A percentile compares a stretch with the other conserved stretches of the same genome.
Conservation (phyloP, 768 basidiomycete species). For the Harrya chromipes region DNA sequence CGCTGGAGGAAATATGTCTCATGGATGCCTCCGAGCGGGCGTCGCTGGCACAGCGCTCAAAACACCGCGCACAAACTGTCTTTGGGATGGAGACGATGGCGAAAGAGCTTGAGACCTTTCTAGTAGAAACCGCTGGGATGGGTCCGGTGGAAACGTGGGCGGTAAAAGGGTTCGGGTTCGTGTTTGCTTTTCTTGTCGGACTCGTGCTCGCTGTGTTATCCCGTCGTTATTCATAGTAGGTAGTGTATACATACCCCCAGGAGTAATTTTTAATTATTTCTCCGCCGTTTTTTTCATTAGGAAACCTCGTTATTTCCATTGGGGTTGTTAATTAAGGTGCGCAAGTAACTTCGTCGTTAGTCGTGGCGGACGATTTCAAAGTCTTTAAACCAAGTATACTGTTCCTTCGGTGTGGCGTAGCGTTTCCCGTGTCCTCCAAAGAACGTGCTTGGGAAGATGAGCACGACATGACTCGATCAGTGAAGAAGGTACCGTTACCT, state of each 20-base stretch:
- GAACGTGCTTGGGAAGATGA: slow-evolving; percentile 52
- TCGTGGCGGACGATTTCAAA: slow-evolving; percentile 45
- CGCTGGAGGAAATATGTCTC: slow-evolving; percentile 56
- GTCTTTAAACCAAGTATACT: slow-evolving; percentile 74
- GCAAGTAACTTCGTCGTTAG: slow-evolving; percentile 2
- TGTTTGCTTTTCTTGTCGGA: slow-evolving; percentile 23
- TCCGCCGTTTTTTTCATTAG: too few species aligned
- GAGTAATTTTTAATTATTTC: too few species aligned
- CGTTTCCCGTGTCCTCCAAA: slow-evolving; percentile 70
- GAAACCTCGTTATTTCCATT: too few species aligned
- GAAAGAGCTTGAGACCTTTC: slow-evolving; percentile 49
- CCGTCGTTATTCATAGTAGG: slow-evolving; percentile 8
- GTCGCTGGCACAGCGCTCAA: slow-evolving; percentile 53
- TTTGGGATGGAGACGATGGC: slow-evolving; percentile 84
- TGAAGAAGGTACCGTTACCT: slow-evolving; percentile 43
- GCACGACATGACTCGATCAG: neutral
- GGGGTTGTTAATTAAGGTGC: too few species aligned
- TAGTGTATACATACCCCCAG: too few species aligned
- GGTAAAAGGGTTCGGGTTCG: slow-evolving; percentile 17
- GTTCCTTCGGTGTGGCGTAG: slow-evolving; percentile 71
- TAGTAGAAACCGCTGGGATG: slow-evolving; percentile 54
- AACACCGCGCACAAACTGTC: slow-evolving; percentile 52
- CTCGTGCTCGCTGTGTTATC: slow-evolving; percentile 20
- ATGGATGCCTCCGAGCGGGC: slow-evolving; percentile 10
- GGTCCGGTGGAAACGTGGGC: slow-evolving; percentile 37